Conservation (phyloP, 257 asterid genomes). For the Solanum sitiens region DNA sequence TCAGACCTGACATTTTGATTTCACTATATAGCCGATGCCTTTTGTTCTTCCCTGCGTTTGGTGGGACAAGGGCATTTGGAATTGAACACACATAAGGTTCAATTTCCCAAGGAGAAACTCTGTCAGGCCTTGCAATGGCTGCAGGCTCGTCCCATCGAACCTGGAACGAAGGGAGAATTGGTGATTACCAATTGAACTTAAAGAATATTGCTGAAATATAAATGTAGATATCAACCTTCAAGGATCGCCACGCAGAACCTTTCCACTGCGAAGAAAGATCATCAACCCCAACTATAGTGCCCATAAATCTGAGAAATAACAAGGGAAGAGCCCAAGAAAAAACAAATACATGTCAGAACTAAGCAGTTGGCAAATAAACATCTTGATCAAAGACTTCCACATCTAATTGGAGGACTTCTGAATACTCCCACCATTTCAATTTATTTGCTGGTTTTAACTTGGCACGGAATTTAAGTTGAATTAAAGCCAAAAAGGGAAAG, state of each 20-base stretch:
- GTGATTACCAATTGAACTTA: neutral
- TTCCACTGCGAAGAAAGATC: conserved; percentile 56
- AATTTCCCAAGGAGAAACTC: conserved; percentile 88
- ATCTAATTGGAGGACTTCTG: neutral
- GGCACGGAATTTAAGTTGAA: neutral
- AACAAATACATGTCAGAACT: neutral
- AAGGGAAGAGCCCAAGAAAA: neutral
- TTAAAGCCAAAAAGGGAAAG: neutral
- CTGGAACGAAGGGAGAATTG: conserved; percentile 10
- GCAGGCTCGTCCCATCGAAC: conserved; percentile 87
- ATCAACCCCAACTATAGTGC: conserved; percentile 65
- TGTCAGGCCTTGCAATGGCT: conserved; percentile 46
- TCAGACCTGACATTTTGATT: conserved; percentile 36
- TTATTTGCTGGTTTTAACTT: neutral
- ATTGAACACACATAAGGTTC: conserved; percentile 51
- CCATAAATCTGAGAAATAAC: conserved; percentile 46
- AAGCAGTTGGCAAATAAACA: neutral
- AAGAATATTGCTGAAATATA: neutral
- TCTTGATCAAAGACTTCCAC: neutral
- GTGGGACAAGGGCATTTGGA: conserved; percentile 28
- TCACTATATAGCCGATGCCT: conserved; percentile 41
- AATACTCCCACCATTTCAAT: neutral
- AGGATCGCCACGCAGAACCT: conserved; percentile 59
- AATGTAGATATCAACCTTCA: conserved; percentile 34
- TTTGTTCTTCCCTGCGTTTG: conserved; percentile 34